Base-by-base conservation (phyloP, 2,329 filamentous ascomycete genomes). In the Salinomyces thailandicus region DNA sequence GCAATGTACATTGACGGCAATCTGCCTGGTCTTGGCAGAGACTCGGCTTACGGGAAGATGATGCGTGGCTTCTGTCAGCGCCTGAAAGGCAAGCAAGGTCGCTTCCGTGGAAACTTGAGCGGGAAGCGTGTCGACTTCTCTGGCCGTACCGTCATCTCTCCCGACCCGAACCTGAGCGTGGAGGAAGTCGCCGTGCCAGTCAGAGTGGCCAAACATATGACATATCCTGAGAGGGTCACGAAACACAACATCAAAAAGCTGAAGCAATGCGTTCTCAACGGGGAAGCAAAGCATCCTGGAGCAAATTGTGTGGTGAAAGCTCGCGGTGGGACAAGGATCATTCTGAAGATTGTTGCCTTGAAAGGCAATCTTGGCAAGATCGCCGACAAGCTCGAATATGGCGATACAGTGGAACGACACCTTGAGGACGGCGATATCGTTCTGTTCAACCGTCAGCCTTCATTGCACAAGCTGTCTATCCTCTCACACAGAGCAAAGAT, bases 111-210 rank as follows among this genome's bases (percentile, higher is more conserved):
- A 40, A 98, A 98, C 53, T 62, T 98, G 41, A 96, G 89, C 0
- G 91, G 91, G 57, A 98, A 98, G 63, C 89, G 91, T 72, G 91
- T 98, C 36, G 89, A 98, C 58, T 98, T 96, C 61, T 98, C 91
- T 8, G 91, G 86, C 13, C 79, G 91, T 59, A 98, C 91, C 0
- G 91, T 98, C 61, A 98, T 98, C 60, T 94, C 87, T 1, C 91
- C 91, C 0, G 91, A 98, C 60, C 91, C 91, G 3, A 98, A 98
- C 51, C 61, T 98, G 33, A 79, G 82, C 13, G 85, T 98, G 45
- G 85, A 96, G 48, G 79, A 98, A 60, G 91, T 98, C 22, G 89
- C 89, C 4, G 80, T 98, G 18, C 91, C 91, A 1, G 71, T 81
- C 42, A 71, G 93, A 13, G 87, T 98, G n/a, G 91, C 91, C 4